Percentiles rank a stretch among this genome's conserved stretches.
Conservation (phyloP, 306 rosid genomes). For the Sicyos baderoa region DNA sequence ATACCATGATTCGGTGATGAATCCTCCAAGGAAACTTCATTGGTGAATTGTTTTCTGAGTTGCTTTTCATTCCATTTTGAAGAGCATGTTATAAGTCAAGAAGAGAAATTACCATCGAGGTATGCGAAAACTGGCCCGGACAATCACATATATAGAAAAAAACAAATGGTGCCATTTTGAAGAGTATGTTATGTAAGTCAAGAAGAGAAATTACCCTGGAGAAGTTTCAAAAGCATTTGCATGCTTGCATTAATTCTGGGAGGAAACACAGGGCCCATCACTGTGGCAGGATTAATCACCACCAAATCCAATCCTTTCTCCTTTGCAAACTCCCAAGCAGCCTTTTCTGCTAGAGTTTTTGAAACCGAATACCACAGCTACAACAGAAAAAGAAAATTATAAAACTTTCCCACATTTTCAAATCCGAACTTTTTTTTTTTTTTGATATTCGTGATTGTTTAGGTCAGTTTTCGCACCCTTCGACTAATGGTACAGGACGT, state of each 20-base stretch:
- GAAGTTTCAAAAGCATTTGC: slow-evolving; percentile 65
- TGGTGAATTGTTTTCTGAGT: not conserved
- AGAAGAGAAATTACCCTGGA: slow-evolving; percentile 46
- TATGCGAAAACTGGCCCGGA: too few species aligned
- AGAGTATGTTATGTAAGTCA: not conserved
- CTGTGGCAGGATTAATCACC: slow-evolving; percentile 87
- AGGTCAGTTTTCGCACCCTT: too few species aligned
- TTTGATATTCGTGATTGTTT: too few species aligned
- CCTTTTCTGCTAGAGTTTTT: slow-evolving; percentile 80
- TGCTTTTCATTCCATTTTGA: not conserved
- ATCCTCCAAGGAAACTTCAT: not conserved
- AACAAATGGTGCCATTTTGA: not conserved
- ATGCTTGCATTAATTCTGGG: slow-evolving; percentile 80
- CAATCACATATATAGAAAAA: too few species aligned
- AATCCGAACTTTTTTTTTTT: too few species aligned
- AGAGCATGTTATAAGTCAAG: not conserved
- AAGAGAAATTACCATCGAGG: slow-evolving; percentile 42
- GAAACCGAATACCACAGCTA: slow-evolving; percentile 90
- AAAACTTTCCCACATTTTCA: too few species aligned
- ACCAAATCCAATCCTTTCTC: slow-evolving; percentile 81
- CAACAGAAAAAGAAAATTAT: too few species aligned
- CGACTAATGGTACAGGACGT: too few species aligned
- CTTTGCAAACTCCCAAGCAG: slow-evolving; percentile 75
- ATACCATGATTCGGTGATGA: not conserved
- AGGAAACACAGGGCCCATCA: slow-evolving; percentile 68